A percentile compares a stretch with the other conserved stretches of the same genome.
These are phyloP conservation scores for Pluteus cervinus DNA, from an alignment of 768 basidiomycete species.

Conservation along the genomic window DNA sequence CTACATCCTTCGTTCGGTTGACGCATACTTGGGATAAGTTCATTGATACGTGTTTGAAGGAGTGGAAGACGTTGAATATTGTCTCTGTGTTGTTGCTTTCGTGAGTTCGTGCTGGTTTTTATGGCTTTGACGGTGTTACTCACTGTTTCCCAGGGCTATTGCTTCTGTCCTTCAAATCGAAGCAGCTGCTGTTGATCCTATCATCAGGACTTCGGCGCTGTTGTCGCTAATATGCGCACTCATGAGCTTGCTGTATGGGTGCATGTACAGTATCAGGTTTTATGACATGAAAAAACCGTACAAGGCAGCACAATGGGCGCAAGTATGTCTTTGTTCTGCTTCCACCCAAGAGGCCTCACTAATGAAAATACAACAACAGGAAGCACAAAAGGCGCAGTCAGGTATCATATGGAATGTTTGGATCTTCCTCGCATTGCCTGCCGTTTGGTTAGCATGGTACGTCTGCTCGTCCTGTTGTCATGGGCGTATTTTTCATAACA, in stretches of 20 bases:
- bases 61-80: slow-evolving; percentile 32
- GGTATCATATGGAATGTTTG: slow-evolving; percentile 55
- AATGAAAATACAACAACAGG: slow-evolving; percentile 24
- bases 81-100: slow-evolving; percentile 25
- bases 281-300: slow-evolving; percentile 59
- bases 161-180: slow-evolving; percentile 29
- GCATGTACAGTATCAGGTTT: slow-evolving; percentile 61
- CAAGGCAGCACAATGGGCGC: slow-evolving; percentile 59
- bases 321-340: slow-evolving; percentile 25
- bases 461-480: neutral
- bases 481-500: neutral
- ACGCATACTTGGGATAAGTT: slow-evolving; percentile 22
- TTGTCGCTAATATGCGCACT: slow-evolving; percentile 53
- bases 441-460: slow-evolving; percentile 58
- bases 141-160: slow-evolving; percentile 20
- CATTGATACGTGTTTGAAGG: slow-evolving; percentile 22
- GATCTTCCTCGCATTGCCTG: slow-evolving; percentile 61
- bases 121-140: neutral
- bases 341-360: neutral
- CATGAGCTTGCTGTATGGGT: slow-evolving; percentile 59
- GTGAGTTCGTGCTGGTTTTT: slow-evolving; percentile 11
- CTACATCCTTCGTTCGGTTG: slow-evolving; percentile 16
- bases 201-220: slow-evolving; percentile 51
- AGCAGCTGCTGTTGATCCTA: slow-evolving; percentile 40
- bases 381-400: slow-evolving; percentile 34